Evolutionary conservation across 768 basidiomycete species (phyloP).

Genomic region (Guyanaporus albipodus): DNA sequence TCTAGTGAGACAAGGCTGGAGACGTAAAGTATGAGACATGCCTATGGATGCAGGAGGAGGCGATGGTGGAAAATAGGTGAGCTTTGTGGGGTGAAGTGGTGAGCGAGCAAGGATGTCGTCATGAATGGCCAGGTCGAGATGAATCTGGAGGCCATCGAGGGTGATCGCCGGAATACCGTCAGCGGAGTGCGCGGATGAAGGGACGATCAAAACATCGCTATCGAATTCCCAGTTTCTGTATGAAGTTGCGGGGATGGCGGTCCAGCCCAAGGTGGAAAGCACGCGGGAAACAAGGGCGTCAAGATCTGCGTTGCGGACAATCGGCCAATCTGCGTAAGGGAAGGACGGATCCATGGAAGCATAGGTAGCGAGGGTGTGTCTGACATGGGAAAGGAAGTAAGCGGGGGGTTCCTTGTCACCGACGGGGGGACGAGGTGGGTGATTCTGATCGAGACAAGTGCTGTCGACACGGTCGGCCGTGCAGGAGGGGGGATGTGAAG

Average conservation of each 20-base stretch:
- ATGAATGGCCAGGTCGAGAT: constrained; percentile 27
- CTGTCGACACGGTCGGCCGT: constrained; percentile 5
- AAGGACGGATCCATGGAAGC: constrained; percentile 38
- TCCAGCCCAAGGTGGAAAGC: constrained; percentile 43
- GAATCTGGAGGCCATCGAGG: constrained; percentile 21
- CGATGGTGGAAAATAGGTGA: constrained; percentile 22
- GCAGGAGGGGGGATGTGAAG: constrained; percentile 5
- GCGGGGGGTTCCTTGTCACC: constrained; percentile 30
- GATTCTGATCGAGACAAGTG: constrained; percentile 15
- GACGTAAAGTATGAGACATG: constrained; percentile 5
- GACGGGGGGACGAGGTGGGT: constrained; percentile 31
- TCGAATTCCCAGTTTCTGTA: constrained; percentile 28
- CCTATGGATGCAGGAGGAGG: constrained; percentile 13
- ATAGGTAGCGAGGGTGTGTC: constrained; percentile 45
- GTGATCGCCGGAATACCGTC: constrained; percentile 3
- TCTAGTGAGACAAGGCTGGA: neutral
- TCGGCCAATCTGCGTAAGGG: constrained; percentile 24
- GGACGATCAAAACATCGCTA: constrained; percentile 22
- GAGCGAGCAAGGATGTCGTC: constrained; percentile 23
- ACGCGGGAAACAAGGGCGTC: constrained; percentile 42
- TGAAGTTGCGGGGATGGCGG: constrained; percentile 9
- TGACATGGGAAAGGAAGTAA: constrained; percentile 34
- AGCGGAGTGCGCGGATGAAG: constrained; percentile 8
- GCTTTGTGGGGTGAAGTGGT: constrained; percentile 23
- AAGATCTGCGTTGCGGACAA: constrained; percentile 30